Evolutionary conservation across 129 eudicot species (phyloP).

Genomic region (Artemisia argyi): DNA sequence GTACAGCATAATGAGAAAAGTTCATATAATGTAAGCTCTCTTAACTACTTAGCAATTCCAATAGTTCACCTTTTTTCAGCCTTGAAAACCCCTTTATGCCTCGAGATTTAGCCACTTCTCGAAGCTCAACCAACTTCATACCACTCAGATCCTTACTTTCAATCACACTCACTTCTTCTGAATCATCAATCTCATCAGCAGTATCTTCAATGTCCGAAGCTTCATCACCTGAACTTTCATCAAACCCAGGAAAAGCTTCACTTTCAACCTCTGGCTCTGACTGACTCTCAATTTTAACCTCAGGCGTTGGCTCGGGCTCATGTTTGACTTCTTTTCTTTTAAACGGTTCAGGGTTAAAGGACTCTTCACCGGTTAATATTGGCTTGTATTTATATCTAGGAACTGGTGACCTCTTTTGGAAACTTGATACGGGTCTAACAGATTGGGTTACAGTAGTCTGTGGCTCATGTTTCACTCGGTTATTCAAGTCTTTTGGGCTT

Average conservation of each 20-base stretch:
- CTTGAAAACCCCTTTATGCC: constrained; percentile 83
- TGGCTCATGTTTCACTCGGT: too few species aligned
- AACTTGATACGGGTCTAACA: too few species aligned
- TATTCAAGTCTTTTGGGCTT: too few species aligned
- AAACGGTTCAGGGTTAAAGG: too few species aligned
- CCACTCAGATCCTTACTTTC: constrained; percentile 36
- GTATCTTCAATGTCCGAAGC: constrained; percentile 38
- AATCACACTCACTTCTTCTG: constrained; percentile 21
- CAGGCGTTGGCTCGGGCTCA: too few species aligned
- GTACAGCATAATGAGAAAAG: background rate
- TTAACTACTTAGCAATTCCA: constrained; percentile 59
- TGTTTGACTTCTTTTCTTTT: too few species aligned
- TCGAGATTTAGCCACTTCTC: constrained; percentile 80
- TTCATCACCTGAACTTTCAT: constrained; percentile 50
- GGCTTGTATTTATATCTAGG: too few species aligned
- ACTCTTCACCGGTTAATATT: too few species aligned
- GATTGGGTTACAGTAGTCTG: too few species aligned
- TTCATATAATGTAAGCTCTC: constrained; percentile 3
- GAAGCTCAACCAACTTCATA: constrained; percentile 77
- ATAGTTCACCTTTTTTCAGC: constrained; percentile 72
- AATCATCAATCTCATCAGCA: constrained; percentile 40
- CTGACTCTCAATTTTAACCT: too few species aligned
- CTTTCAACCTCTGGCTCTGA: constrained; percentile 38
- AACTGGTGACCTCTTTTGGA: too few species aligned
- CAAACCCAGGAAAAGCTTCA: constrained; percentile 36